A percentile compares a stretch with the other conserved stretches of the same genome.
Conservation (phyloP, 768 basidiomycete genomes). For the Xerocomus potaroensis region DNA sequence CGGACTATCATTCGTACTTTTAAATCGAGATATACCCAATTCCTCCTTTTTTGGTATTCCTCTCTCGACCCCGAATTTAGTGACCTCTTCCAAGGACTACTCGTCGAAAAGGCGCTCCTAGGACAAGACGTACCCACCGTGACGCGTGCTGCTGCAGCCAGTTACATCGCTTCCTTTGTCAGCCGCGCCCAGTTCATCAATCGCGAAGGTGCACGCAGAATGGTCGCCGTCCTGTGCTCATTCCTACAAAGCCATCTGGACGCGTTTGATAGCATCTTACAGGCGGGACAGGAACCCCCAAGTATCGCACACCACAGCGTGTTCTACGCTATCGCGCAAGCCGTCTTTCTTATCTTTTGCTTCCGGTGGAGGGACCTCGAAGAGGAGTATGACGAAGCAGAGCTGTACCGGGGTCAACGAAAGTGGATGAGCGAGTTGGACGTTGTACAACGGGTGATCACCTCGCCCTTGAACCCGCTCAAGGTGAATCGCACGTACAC, state of each 20-base stretch:
- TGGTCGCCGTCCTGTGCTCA: constrained; percentile 80
- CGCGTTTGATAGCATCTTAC: constrained; percentile 50
- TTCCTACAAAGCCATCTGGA: constrained; percentile 79
- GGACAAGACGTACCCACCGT: constrained; percentile 55
- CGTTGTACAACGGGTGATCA: constrained; percentile 74
- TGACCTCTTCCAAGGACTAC: constrained; percentile 90
- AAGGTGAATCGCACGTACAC: constrained; percentile 35
- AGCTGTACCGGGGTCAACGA: constrained; percentile 44
- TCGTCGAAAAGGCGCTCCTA: constrained; percentile 88
- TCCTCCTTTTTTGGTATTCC: constrained; percentile 92
- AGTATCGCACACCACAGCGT: constrained; percentile 52
- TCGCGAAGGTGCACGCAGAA: constrained; percentile 63
- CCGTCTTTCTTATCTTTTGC: constrained; percentile 95
- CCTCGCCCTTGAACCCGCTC: constrained; percentile 83
- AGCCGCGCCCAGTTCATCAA: constrained; percentile 86
- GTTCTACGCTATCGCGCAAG: constrained; percentile 90
- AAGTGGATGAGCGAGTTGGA: constrained; percentile 86
- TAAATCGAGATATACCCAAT: constrained; percentile 96
- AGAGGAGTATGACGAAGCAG: constrained; percentile 55
- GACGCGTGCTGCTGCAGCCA: constrained; percentile 87
- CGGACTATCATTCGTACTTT: constrained; percentile 91
- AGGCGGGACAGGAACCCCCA: constrained; percentile 32
- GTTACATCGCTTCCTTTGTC: constrained; percentile 90
- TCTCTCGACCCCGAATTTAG: constrained; percentile 86
- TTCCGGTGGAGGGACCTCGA: constrained; percentile 92